Evolutionary conservation across 2,329 filamentous ascomycete species (phyloP).

Genomic region (Ploettnerulaceae sp.): DNA sequence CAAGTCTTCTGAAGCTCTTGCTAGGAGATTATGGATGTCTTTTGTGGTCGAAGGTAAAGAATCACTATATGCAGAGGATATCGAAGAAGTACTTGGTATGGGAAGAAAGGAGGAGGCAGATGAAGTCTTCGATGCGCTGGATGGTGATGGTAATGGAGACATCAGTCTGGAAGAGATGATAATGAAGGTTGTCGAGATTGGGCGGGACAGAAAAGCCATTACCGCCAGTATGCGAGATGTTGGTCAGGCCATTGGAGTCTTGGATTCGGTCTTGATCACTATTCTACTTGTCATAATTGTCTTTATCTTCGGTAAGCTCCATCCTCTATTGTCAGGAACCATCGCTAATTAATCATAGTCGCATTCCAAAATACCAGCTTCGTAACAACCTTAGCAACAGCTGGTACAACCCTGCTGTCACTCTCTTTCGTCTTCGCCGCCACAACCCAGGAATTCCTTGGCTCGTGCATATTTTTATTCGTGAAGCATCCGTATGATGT

Average conservation of each 20-base stretch:
- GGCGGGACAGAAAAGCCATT: constrained; percentile 82
- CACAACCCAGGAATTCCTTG: constrained; percentile 91
- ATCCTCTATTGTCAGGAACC: constrained; percentile 22
- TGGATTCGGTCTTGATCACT: constrained; percentile 79
- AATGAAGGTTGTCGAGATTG: constrained; percentile 75
- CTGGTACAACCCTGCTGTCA: constrained; percentile 86
- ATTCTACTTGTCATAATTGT: constrained; percentile 76
- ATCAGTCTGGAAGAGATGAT: constrained; percentile 88
- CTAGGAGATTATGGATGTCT: constrained; percentile 96
- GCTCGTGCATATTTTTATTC: constrained; percentile 96
- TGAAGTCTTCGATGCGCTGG: constrained; percentile 75
- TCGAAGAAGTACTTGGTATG: constrained; percentile 79
- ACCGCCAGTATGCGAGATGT: constrained; percentile 95
- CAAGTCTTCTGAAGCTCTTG: constrained; percentile 81
- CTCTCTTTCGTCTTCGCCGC: constrained; percentile 95
- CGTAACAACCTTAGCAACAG: constrained; percentile 78
- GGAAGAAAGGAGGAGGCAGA: constrained; percentile 73
- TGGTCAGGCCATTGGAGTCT: constrained; percentile 84
- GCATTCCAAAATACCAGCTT: constrained; percentile 87
- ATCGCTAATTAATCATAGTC: constrained; percentile 44
- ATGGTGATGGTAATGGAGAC: constrained; percentile 86
- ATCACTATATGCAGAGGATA: constrained; percentile 71
- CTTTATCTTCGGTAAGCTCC: constrained; percentile 69
- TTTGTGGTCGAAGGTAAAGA: constrained; percentile 90
- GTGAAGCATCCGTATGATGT: constrained; percentile 98